phyloP scores from a whole-genome alignment of 768 basidiomycete genomes.

The Lactarius hatsudake region DNA sequence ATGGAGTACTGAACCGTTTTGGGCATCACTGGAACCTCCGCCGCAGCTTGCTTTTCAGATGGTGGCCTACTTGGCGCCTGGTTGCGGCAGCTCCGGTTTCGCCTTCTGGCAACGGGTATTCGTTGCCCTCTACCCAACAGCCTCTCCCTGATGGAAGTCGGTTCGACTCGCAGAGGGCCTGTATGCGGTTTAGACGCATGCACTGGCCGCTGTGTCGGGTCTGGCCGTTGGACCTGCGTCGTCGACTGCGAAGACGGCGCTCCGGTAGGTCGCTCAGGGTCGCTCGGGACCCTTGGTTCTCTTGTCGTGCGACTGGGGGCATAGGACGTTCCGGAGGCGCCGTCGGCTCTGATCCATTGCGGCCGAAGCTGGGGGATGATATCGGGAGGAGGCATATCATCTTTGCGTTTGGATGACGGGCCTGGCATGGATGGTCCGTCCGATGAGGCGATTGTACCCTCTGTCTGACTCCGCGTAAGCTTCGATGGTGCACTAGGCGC shows the following conservation, averaged over 20 bases:
- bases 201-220: constrained; percentile 1
- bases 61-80: neutral
- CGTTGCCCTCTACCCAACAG: constrained; percentile 19
- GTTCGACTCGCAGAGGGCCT: constrained; percentile 11
- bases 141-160: constrained; percentile 20
- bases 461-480: constrained; percentile 17
- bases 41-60: neutral
- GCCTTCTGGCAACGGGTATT: constrained; percentile 16
- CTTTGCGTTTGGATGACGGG: constrained; percentile 8
- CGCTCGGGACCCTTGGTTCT: neutral
- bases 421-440: neutral
- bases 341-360: neutral
- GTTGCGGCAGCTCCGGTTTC: neutral
- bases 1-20: constrained; percentile 13
- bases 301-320: neutral
- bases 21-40: neutral
- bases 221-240: constrained; percentile 20
- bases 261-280: constrained; percentile 13
- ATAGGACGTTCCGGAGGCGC: neutral
- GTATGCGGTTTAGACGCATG: neutral
- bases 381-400: constrained; percentile 21
- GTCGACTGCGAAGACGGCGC: constrained; percentile 6
- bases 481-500: neutral
- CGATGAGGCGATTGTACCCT: neutral
- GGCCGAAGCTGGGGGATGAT: constrained; percentile 15